Base-by-base conservation (phyloP, 2,329 filamentous ascomycete genomes). In the Phialophora macrospora region DNA sequence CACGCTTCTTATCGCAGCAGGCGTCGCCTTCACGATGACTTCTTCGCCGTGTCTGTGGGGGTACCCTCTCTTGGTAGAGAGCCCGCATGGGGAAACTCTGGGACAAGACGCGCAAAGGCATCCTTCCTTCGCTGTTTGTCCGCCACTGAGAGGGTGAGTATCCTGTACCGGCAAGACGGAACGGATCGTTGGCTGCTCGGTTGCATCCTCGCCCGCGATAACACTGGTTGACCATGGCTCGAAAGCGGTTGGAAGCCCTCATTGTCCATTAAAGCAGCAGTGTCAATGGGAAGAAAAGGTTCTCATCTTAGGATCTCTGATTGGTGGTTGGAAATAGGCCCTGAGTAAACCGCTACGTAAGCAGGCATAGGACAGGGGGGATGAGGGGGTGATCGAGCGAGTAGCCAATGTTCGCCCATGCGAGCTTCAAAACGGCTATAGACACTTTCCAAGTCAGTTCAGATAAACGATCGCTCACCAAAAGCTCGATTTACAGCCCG, bases 301-400 rank as follows among this genome's bases (percentile, higher is more conserved):
- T 26, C 58, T 22, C 30, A 26, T 41, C 20, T 4, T 4, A 7
- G 22, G 11, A 6, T n/a, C 8, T 41, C 11, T 60, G 58, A 60
- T 60, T 60, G 58, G 58, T 38, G 14, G n/a, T 26, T 48, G 38
- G 26, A 60, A 60, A 60, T 60, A 60, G 48, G 44, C 30, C 14
- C 58, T 60, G 58, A 60, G 58, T 60, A 34, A 60, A 60, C 28
- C 32, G 30, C 58, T 52, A 52, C 48, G 58, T 60, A 51, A 60
- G 58, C 58, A 54, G 48, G 30, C 58, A 41, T 34, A 30, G 28
- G 44, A 34, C 56, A 52, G 26, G 22, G 22, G 26, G 9, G 12
- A 24, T 11, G 12, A 20, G 28, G 22, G 41, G 26, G 20, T 48
- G 26, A 54, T 8, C 58, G 24, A 17, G 20, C n/a, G 11, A 3